Conservation (phyloP, 1,139 yeast species). For the Pichia sp. region DNA sequence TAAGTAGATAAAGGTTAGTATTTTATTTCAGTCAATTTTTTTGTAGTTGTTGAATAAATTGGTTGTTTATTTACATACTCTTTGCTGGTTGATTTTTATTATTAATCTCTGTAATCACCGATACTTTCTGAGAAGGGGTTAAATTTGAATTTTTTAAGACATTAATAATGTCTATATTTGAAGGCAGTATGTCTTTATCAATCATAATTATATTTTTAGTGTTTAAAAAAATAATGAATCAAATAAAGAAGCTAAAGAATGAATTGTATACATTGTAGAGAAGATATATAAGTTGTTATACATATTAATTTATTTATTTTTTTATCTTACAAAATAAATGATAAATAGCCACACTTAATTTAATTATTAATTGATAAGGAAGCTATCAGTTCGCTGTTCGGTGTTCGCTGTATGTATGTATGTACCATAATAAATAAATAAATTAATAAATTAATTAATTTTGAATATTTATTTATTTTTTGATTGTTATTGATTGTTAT, state of each 20-base stretch:
- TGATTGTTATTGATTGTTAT: too few relatives aligned
- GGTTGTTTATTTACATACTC: conserved; percentile 17
- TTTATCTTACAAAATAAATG: too few relatives aligned
- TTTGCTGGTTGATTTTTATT: conserved; percentile 25
- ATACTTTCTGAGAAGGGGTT: conserved; percentile 20
- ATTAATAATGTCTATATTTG: conserved; percentile 17
- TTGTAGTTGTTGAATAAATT: neutral
- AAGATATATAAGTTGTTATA: too few relatives aligned
- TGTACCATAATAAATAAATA: too few relatives aligned
- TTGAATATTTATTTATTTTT: too few relatives aligned
- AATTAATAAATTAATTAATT: too few relatives aligned
- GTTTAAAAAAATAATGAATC: neutral
- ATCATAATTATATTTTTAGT: neutral
- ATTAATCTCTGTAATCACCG: conserved; percentile 19
- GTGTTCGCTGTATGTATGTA: too few relatives aligned
- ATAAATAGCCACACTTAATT: too few relatives aligned
- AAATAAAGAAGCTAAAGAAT: neutral
- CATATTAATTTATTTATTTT: too few relatives aligned
- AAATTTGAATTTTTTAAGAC: conserved; percentile 19
- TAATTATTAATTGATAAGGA: too few relatives aligned
- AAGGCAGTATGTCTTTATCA: conserved; percentile 3
- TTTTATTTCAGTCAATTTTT: neutral
- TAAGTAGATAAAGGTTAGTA: neutral
- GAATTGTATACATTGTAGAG: too few relatives aligned
- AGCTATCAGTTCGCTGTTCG: too few relatives aligned